phyloP scores from a whole-genome alignment of 1,139 yeast species.

The Kazachstania sp. region DNA sequence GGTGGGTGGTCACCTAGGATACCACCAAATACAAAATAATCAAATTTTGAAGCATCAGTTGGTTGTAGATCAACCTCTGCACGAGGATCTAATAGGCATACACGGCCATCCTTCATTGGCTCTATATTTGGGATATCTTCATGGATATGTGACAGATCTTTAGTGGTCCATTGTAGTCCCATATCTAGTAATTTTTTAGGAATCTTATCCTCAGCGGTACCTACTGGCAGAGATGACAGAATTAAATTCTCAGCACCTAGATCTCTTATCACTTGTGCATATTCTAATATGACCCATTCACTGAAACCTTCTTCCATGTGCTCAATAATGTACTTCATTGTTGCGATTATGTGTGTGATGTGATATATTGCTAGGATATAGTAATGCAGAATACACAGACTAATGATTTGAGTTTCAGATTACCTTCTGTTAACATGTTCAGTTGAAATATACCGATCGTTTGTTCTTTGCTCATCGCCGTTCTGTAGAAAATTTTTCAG shows the following conservation, averaged over 20 bases:
- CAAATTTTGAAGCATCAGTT: constrained; percentile 54
- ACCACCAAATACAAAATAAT: constrained; percentile 92
- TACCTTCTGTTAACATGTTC: no score
- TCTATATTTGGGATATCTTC: constrained; percentile 23
- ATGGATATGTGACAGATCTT: constrained; percentile 50
- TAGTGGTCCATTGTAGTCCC: constrained; percentile 76
- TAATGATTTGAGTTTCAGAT: no score
- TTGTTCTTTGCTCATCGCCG: no score
- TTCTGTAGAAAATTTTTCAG: no score
- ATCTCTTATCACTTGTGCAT: constrained; percentile 70
- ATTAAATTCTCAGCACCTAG: constrained; percentile 70
- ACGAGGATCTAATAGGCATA: constrained; percentile 83
- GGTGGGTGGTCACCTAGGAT: constrained; percentile 96
- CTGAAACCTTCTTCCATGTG: constrained; percentile 98
- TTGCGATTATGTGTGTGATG: neutral
- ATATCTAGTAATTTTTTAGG: constrained; percentile 52
- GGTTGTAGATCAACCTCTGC: constrained; percentile 71
- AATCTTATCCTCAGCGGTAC: constrained; percentile 53
- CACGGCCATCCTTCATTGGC: constrained; percentile 38
- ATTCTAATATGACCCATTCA: constrained; percentile 90
- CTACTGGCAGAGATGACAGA: constrained; percentile 66
- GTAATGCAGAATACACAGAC: no score
- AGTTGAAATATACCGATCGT: no score
- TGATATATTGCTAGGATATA: no score
- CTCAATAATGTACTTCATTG: constrained; percentile 85